Evolutionary conservation across 2,329 filamentous ascomycete genomes (phyloP), one percentile per base, ranked within the genome.

Genomic region (Coniochaeta hoffmannii): DNA sequence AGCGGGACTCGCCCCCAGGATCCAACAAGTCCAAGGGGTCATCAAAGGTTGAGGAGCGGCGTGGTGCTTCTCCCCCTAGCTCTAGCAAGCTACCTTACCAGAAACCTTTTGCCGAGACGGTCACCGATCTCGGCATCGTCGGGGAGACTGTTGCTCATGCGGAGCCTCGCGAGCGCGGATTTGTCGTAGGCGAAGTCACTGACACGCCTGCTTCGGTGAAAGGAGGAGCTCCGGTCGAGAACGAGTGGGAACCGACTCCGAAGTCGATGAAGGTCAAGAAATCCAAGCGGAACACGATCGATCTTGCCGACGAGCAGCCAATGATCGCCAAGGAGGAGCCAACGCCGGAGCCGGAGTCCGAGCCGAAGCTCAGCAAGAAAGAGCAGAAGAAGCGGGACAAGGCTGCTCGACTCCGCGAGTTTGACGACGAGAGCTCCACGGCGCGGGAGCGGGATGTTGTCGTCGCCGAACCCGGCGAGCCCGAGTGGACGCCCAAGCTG

Each of bases 1-100:
- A 76, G 53, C 82, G 86, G 28, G 79, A 82, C 54, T 87, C 85
- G 1, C 83, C 85, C 8, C 83, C 84, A 4, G 79, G 80, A 4
- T 80, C 82, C 4, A 78, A 82, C 60, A 78, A 32, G 10, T 12
- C 12, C 3, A 46, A 46, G 6, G 41, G 22, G 3, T 28, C 41
- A n/a, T n/a, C 41, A 24, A 46, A 46, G 41, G 11, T 9, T 15
- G 19, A 46, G 11, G 41, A 46, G 2, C 19, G 14, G 11, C 7
- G 26, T n/a, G n/a, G n/a, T 5, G 22, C 11, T 5, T 28, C 41
- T 26, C 41, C 41, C 26, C 24, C 22, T 11, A 46, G 41, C 41
- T 46, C 41, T 11, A 28, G 19, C 41, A 80, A 53, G 62, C 68
- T 5, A 59, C 72, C 56, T 10, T 83, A 84, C 61, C 70, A 72